Evolutionary conservation across 1,284 basidiomycete genomes (phyloP).

Genomic region (Athelia psychrophila): DNA sequence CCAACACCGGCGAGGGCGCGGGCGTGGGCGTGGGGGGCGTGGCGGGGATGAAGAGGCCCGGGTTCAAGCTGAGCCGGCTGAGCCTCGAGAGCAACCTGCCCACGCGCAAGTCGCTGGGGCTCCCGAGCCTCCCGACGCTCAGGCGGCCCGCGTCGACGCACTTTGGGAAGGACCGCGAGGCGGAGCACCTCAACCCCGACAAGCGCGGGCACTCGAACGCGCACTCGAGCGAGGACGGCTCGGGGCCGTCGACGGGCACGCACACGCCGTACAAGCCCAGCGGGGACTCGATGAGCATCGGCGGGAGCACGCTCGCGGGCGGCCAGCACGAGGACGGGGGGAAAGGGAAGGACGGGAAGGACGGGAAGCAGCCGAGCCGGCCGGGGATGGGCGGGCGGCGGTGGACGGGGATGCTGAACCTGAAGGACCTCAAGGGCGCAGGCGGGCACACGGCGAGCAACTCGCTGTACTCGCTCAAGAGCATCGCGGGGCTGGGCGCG

Average conservation of each 20-base stretch:
- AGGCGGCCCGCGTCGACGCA: conserved; percentile 10
- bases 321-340: not conserved
- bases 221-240: too few relatives aligned
- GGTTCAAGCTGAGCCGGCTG: conserved; percentile 62
- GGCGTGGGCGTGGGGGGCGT: conserved; percentile 54
- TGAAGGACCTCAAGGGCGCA: conserved; percentile 29
- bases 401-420: conserved; percentile 31
- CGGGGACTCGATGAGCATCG: not conserved
- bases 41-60: conserved; percentile 65
- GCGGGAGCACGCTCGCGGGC: not conserved
- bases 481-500: too few relatives aligned
- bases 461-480: not conserved
- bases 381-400: conserved; percentile 13
- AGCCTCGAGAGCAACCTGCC: conserved; percentile 17
- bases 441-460: too few relatives aligned
- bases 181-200: conserved; percentile 6
- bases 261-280: not conserved
- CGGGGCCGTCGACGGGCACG: not conserved
- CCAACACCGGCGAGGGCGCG: conserved; percentile 56
- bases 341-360: not conserved
- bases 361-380: not conserved
- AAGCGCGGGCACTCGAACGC: too few relatives aligned
- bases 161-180: conserved; percentile 4
- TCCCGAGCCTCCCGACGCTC: not conserved
- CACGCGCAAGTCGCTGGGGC: conserved; percentile 2